Percentiles rank a stretch among this genome's conserved stretches.
Evolutionary conservation across 176 grass and related monocot species (phyloP).

Genomic region (Triticum turgidum): DNA sequence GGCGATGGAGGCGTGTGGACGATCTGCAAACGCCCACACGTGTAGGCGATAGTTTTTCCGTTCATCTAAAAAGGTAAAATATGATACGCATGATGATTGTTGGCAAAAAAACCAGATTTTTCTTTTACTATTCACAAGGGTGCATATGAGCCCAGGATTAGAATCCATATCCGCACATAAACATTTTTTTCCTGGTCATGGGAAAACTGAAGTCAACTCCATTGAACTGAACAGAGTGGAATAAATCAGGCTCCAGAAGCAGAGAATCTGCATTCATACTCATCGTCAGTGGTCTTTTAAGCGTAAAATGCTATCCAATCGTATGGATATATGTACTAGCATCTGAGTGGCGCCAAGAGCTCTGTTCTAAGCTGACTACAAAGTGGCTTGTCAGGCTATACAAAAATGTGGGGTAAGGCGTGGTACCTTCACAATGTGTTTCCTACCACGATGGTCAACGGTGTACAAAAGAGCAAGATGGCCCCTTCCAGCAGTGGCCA

Average conservation of each 20-base stretch:
- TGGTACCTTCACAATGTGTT: slow-evolving; percentile 4
- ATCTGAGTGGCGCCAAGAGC: slow-evolving; percentile 7
- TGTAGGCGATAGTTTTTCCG: too few relatives aligned
- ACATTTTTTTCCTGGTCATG: background rate
- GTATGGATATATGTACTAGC: slow-evolving; percentile 36
- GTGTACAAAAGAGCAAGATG: slow-evolving; percentile 72
- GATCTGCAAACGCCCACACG: too few relatives aligned
- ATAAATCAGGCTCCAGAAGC: background rate
- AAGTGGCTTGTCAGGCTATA: slow-evolving; percentile 36
- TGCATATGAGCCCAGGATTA: too few relatives aligned
- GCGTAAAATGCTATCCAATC: slow-evolving; percentile 27
- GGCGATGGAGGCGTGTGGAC: too few relatives aligned
- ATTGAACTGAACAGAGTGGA: background rate
- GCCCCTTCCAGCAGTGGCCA: slow-evolving; percentile 77
- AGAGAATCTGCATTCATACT: background rate
- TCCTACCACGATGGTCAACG: slow-evolving; percentile 40
- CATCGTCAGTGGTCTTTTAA: slow-evolving; percentile 15
- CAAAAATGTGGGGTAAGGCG: slow-evolving; percentile 41
- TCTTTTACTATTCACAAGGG: too few relatives aligned
- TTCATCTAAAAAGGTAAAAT: too few relatives aligned
- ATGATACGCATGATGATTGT: too few relatives aligned
- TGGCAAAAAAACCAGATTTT: too few relatives aligned
- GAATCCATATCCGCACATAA: too few relatives aligned
- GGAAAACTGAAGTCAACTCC: background rate
- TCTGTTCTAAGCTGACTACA: slow-evolving; percentile 36